A percentile compares a stretch with the other conserved stretches of the same genome.
Conservation (phyloP, 768 basidiomycete genomes). For the Agaricus sinodeliciosus region DNA sequence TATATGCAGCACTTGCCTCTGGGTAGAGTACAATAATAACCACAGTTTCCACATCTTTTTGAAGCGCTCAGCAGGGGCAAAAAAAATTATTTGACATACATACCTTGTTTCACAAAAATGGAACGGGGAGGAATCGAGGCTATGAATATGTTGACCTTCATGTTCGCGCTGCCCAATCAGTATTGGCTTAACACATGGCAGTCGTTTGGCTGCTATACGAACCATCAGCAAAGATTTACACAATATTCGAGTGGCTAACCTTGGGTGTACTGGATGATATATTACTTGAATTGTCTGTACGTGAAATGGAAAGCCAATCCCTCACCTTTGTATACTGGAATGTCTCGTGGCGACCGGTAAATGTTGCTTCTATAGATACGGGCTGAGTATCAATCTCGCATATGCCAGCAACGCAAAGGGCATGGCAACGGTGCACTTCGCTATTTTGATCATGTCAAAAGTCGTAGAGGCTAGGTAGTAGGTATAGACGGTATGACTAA, state of each 20-base stretch:
- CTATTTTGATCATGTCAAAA: constrained; percentile 20
- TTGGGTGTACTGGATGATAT: constrained; percentile 40
- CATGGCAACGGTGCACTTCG: constrained; percentile 42
- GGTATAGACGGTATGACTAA: constrained; percentile 14
- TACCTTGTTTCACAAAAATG: constrained; percentile 51
- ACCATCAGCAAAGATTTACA: neutral
- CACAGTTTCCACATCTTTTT: constrained; percentile 45
- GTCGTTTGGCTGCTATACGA: constrained; percentile 38
- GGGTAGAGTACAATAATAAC: constrained; percentile 53
- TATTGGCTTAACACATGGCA: constrained; percentile 42
- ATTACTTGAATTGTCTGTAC: neutral
- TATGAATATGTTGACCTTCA: constrained; percentile 42
- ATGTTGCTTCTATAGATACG: constrained; percentile 54
- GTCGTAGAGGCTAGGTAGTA: neutral
- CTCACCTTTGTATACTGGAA: constrained; percentile 60
- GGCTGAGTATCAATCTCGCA: constrained; percentile 57
- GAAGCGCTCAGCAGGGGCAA: neutral
- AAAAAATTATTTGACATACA: constrained; percentile 8
- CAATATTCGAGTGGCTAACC: constrained; percentile 21
- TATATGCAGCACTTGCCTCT: constrained; percentile 30
- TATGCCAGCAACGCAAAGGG: constrained; percentile 41
- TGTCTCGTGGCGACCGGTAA: constrained; percentile 51
- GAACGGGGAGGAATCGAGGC: constrained; percentile 33
- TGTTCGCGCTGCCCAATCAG: constrained; percentile 37
- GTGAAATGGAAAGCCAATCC: neutral